These are phyloP conservation scores for Madurella fahalii DNA, from an alignment of 2,329 filamentous ascomycete species.

Conservation along the genomic window DNA sequence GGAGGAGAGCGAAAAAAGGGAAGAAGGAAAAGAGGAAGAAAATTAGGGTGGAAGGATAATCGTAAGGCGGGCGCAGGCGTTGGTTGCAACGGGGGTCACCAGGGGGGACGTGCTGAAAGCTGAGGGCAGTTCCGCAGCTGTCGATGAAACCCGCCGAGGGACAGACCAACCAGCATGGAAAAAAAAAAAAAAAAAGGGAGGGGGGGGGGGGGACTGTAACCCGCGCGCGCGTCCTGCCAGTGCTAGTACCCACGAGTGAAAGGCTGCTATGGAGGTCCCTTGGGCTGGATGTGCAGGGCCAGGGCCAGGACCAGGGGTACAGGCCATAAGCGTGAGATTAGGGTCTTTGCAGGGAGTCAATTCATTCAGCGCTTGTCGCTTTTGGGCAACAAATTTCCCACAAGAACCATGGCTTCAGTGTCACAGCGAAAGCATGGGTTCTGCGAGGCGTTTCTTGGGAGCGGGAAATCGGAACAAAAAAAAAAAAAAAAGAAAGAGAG, in stretches of 20 bases:
- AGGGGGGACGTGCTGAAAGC: conserved; percentile 19
- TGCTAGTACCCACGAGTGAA: conserved; percentile 15
- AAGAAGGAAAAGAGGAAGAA: conserved; percentile 16
- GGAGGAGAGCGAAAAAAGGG: conserved; percentile 13
- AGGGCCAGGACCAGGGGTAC: conserved; percentile 14
- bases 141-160: conserved; percentile 21
- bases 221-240: conserved; percentile 6
- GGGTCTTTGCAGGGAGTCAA: neutral
- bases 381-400: conserved; percentile 23
- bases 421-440: neutral
- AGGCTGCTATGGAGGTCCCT: conserved; percentile 10
- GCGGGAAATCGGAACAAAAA: too few relatives aligned
- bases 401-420: conserved; percentile 4
- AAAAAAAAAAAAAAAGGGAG: conserved; percentile 7
- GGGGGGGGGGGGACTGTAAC: conserved; percentile 7
- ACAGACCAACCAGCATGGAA: neutral
- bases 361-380: conserved; percentile 16
- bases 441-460: neutral
- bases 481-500: too few relatives aligned
- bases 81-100: conserved; percentile 10
- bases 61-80: conserved; percentile 16
- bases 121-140: conserved; percentile 12
- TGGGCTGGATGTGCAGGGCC: conserved; percentile 16
- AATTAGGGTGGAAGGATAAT: conserved; percentile 18
- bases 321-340: neutral